A percentile compares a stretch with the other conserved stretches of the same genome.
Evolutionary conservation across 1,139 yeast species (phyloP).

Genomic region (Geotrichum histeridarum): DNA sequence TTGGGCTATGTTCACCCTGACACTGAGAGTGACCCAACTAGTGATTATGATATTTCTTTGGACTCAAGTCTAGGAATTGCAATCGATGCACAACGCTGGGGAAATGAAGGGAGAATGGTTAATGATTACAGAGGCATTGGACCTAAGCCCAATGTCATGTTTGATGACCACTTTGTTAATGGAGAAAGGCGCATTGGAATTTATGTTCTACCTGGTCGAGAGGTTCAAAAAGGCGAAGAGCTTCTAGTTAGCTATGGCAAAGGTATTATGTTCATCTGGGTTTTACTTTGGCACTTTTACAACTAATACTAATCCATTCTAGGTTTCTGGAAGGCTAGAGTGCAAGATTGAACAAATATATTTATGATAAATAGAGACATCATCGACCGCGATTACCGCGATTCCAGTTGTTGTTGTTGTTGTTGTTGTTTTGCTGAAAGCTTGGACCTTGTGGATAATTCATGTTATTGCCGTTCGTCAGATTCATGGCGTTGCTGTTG

Average conservation of each 20-base stretch:
- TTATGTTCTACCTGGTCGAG: constrained; percentile 22
- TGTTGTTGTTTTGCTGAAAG: background rate
- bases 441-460: background rate
- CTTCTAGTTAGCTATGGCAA: constrained; percentile 30
- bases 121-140: constrained; percentile 33
- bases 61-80: constrained; percentile 26
- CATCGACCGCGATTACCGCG: background rate
- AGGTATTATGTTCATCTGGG: constrained; percentile 10
- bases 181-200: constrained; percentile 29
- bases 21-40: constrained; percentile 25
- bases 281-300: background rate
- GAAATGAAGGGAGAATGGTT: constrained; percentile 33
- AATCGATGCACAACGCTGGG: constrained; percentile 29
- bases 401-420: constrained; percentile 3
- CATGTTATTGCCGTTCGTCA: background rate
- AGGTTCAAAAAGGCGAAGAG: constrained; percentile 27
- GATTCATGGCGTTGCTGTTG: background rate
- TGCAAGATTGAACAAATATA: background rate
- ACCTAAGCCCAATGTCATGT: constrained; percentile 27
- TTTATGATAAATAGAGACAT: background rate
- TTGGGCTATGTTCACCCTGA: constrained; percentile 30
- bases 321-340: constrained; percentile 27
- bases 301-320: background rate
- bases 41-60: constrained; percentile 31
- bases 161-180: constrained; percentile 26